These are phyloP conservation scores for Sindora glabra DNA, from an alignment of 306 rosid species.

Conservation along the genomic window DNA sequence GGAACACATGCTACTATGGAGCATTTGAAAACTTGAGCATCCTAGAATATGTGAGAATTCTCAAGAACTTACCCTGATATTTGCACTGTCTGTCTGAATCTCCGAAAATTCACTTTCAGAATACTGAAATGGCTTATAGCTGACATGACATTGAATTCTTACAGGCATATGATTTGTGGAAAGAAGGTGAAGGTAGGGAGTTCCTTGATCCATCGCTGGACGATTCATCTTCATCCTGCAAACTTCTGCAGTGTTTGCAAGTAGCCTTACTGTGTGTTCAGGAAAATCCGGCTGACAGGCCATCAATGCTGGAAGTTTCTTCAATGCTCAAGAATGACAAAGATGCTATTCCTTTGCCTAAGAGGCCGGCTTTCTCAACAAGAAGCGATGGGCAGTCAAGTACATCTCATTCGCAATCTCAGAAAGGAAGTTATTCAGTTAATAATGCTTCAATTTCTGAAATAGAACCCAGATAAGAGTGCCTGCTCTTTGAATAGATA, in stretches of 20 bases:
- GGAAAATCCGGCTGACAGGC: conserved; percentile 33
- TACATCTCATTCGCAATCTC: not conserved
- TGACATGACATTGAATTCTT: too few relatives aligned
- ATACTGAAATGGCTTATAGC: too few relatives aligned
- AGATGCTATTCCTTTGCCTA: conserved; percentile 15
- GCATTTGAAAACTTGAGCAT: not conserved
- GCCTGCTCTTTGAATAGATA: too few relatives aligned
- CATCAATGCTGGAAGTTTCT: conserved; percentile 36
- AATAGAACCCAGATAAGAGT: conserved; percentile 8
- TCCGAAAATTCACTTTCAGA: too few relatives aligned
- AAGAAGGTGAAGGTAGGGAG: conserved; percentile 17
- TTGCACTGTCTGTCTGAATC: too few relatives aligned
- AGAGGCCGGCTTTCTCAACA: conserved; percentile 26
- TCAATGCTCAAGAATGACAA: conserved; percentile 33
- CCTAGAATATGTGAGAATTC: conserved; percentile 26
- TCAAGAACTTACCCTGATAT: too few relatives aligned
- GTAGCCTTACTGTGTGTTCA: conserved; percentile 41
- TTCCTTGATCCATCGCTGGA: conserved; percentile 34
- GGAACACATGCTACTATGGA: conserved; percentile 8
- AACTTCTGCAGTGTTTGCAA: conserved; percentile 29
- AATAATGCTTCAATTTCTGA: conserved; percentile 11
- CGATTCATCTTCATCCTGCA: conserved; percentile 22
- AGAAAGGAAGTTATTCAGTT: conserved; percentile 4
- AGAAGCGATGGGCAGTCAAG: not conserved
- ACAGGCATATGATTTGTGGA: conserved; percentile 16